Evolutionary conservation across 768 basidiomycete genomes (phyloP), one percentile per base, ranked within the genome.

Genomic region (Lyophyllum shimeji): DNA sequence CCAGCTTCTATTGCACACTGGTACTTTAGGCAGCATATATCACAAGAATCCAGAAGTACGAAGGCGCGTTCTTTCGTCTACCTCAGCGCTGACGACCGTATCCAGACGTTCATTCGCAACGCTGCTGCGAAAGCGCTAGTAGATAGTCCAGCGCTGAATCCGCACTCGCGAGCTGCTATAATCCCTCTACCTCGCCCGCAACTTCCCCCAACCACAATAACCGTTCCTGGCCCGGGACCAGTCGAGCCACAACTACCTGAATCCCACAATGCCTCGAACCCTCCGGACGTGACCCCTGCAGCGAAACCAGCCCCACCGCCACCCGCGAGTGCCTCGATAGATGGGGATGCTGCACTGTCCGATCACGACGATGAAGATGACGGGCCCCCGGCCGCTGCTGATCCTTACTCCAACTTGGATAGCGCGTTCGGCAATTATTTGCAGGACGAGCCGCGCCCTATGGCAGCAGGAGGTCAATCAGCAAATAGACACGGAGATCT

Each of bases 31-130:
- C 24, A 95, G 93, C 57, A 96, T 99, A 56, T 99, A 98, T 71
- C 96, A 98, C 77, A 97, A 98, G 75, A 95, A 95, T 64, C 95
- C 95, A 15, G 92, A 96, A 81, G 92, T 90, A 43, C 60, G 76
- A 62, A 43, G 29, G 53, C 51, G 5, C 15, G 40, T 43, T 8
- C 27, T 9, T 49, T 50, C 9, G 45, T 21, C 43, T 21, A 42
- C 37, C 3, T 47, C 33, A 7, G 21, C 53, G 45, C 37, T 60
- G 42, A 37, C 57, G 7, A n/a, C 50, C 40, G 39, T 58, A 13
- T 21, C 39, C 39, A 94, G 90, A 96, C 94, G 1, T 98, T 98
- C 73, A 98, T 98, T 64, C 87, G 95, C 21, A 88, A 88, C 61
- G 92, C 95, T 7, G 80, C 85, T 43, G 89, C 92, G 39, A 91